Conservation (phyloP, 306 rosid species). For the Argentina anserina region DNA sequence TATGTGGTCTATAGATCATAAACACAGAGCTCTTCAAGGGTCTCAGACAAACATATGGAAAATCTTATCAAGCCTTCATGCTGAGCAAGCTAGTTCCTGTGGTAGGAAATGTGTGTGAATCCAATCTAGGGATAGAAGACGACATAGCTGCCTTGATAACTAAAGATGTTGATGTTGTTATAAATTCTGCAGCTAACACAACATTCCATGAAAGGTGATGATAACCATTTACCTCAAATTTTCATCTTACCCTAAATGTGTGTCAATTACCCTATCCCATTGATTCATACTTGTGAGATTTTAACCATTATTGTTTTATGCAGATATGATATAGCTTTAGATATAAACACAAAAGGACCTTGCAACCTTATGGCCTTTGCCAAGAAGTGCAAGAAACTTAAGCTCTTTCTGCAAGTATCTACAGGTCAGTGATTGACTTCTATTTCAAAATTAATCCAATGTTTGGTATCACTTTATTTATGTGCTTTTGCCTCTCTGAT, state of each 20-base stretch:
- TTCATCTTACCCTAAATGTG: background rate
- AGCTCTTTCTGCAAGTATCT: slow-evolving; percentile 88
- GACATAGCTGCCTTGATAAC: slow-evolving; percentile 42
- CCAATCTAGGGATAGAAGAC: slow-evolving; percentile 69
- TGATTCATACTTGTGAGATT: background rate
- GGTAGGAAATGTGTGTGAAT: slow-evolving; percentile 69
- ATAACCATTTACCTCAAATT: background rate
- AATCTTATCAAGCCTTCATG: slow-evolving; percentile 74
- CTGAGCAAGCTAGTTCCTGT: slow-evolving; percentile 85
- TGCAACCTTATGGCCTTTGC: slow-evolving; percentile 74
- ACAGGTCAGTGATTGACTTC: slow-evolving; percentile 49
- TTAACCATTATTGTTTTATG: background rate
- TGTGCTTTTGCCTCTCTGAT: slow-evolving; percentile 11
- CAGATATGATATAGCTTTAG: slow-evolving; percentile 83
- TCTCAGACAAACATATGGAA: slow-evolving; percentile 75
- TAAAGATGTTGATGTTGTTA: slow-evolving; percentile 77
- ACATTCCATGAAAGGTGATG: slow-evolving; percentile 85
- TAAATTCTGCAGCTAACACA: slow-evolving; percentile 93
- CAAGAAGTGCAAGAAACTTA: slow-evolving; percentile 76
- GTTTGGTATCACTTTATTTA: background rate
- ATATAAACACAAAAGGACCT: slow-evolving; percentile 86
- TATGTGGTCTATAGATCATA: slow-evolving; percentile 52
- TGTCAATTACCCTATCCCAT: background rate
- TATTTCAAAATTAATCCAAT: background rate
- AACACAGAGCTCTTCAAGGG: slow-evolving; percentile 75